These are phyloP conservation scores for Backusella parvicylindrica DNA, from an alignment of 192 early-diverging fungal species.

Conservation along the genomic window DNA sequence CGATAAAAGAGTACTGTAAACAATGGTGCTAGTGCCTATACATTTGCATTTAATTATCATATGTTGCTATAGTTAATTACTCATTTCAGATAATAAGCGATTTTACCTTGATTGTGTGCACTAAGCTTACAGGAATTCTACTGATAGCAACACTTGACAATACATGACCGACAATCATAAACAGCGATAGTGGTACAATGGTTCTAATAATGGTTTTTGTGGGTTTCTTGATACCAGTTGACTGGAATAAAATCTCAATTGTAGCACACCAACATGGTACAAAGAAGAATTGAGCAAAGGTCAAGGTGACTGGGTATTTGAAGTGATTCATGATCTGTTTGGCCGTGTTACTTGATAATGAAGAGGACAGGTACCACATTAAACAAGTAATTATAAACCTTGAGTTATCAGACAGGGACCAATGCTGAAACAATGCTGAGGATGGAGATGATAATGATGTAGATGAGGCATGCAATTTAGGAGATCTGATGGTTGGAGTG, in stretches of 20 bases:
- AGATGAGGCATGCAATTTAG: neutral
- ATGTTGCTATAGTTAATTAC: neutral
- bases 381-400: slow-evolving; percentile 62
- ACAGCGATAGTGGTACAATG: slow-evolving; percentile 68
- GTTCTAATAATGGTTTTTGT: slow-evolving; percentile 51
- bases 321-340: slow-evolving; percentile 79
- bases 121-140: slow-evolving; percentile 73
- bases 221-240: slow-evolving; percentile 52
- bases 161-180: slow-evolving; percentile 83
- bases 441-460: neutral
- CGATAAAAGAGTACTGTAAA: slow-evolving; percentile 83
- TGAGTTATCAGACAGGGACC: slow-evolving; percentile 3
- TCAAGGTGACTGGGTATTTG: slow-evolving; percentile 78
- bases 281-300: slow-evolving; percentile 78
- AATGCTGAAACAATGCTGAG: neutral
- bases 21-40: slow-evolving; percentile 77
- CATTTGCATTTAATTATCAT: neutral
- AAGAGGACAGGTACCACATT: slow-evolving; percentile 81
- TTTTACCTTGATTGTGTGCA: slow-evolving; percentile 91
- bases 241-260: slow-evolving; percentile 35
- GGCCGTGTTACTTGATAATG: slow-evolving; percentile 77
- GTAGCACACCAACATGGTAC: slow-evolving; percentile 61
- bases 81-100: neutral
- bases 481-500: neutral
- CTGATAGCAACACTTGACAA: slow-evolving; percentile 73